phyloP scores from a whole-genome alignment of 2,329 filamentous ascomycete species.

The Calonectria ilicicola region DNA sequence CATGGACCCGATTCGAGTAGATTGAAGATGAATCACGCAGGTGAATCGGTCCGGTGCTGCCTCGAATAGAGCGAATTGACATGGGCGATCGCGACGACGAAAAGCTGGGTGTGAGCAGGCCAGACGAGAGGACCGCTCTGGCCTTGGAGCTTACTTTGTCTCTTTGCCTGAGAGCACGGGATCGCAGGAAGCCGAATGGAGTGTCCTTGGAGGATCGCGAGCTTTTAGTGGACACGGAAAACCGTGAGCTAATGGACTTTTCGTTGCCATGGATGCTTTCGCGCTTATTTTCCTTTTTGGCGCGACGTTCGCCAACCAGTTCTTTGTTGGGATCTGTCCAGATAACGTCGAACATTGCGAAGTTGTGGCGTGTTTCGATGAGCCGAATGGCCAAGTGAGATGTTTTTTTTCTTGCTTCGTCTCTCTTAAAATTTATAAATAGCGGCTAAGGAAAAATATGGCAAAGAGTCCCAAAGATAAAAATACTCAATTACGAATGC shows the following conservation, averaged over 20 bases:
- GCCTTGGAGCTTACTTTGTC: conserved; percentile 31
- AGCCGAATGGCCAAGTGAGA: background rate
- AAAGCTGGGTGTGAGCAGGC: conserved; percentile 40
- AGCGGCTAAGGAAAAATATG: background rate
- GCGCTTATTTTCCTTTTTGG: conserved; percentile 58
- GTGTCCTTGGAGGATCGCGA: conserved; percentile 55
- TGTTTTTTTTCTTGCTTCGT: background rate
- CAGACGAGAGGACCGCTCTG: conserved; percentile 36
- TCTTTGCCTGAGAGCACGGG: conserved; percentile 45
- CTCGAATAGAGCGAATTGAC: conserved; percentile 40
- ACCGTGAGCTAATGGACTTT: conserved; percentile 42
- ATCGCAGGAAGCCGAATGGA: conserved; percentile 58
- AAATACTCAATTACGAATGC: background rate
- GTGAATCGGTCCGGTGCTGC: conserved; percentile 37
- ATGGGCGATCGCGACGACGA: conserved; percentile 42
- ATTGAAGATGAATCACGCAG: conserved; percentile 29
- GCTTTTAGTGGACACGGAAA: conserved; percentile 57
- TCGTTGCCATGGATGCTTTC: conserved; percentile 40
- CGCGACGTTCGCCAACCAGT: conserved; percentile 64
- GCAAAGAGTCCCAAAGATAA: background rate
- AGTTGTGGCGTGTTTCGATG: background rate
- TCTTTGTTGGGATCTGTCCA: conserved; percentile 69
- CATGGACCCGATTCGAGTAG: conserved; percentile 21
- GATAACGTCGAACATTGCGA: conserved; percentile 68
- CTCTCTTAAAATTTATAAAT: background rate